Percentiles rank a stretch among this genome's conserved stretches.
phyloP scores from a whole-genome alignment of 73 alveolate species.

The Vitrella brassicaformis region DNA sequence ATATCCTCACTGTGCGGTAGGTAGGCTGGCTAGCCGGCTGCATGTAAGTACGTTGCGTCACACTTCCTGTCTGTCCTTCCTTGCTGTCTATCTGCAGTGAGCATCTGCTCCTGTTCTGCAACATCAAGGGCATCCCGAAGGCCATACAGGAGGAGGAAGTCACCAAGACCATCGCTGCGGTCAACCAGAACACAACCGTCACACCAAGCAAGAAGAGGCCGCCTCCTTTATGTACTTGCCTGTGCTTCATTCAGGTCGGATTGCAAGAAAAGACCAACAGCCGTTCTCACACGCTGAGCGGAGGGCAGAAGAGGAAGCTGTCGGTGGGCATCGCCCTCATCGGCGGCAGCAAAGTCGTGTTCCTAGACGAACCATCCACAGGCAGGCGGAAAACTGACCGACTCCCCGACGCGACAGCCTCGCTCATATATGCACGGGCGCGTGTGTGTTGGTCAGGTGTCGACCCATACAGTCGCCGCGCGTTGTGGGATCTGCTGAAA shows the following conservation, averaged over 20 bases:
- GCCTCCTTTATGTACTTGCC: background rate
- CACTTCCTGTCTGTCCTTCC: too few relatives aligned
- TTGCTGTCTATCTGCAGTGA: too few relatives aligned
- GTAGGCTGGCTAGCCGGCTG: too few relatives aligned
- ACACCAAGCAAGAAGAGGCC: background rate
- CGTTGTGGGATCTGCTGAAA: background rate
- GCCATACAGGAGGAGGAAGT: too few relatives aligned
- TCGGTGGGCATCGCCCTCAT: conserved; percentile 50
- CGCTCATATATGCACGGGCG: background rate
- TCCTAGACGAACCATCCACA: conserved; percentile 92
- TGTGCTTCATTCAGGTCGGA: background rate
- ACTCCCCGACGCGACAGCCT: too few relatives aligned
- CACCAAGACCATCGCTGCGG: too few relatives aligned
- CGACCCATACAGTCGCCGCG: background rate
- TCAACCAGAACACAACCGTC: too few relatives aligned
- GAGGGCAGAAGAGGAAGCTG: conserved; percentile 92
- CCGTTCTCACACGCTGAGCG: conserved; percentile 46
- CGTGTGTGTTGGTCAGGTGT: background rate
- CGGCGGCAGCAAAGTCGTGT: conserved; percentile 70
- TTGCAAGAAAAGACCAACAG: background rate
- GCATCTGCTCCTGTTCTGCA: conserved; percentile 47
- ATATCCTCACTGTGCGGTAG: background rate
- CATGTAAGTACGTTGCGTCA: too few relatives aligned
- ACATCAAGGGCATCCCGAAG: conserved; percentile 48
- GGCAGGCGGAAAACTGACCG: too few relatives aligned